Percentiles rank a stretch among this genome's conserved stretches.
These are phyloP conservation scores for Strobilomyces confusus DNA, from an alignment of 768 basidiomycete species.

Conservation along the genomic window DNA sequence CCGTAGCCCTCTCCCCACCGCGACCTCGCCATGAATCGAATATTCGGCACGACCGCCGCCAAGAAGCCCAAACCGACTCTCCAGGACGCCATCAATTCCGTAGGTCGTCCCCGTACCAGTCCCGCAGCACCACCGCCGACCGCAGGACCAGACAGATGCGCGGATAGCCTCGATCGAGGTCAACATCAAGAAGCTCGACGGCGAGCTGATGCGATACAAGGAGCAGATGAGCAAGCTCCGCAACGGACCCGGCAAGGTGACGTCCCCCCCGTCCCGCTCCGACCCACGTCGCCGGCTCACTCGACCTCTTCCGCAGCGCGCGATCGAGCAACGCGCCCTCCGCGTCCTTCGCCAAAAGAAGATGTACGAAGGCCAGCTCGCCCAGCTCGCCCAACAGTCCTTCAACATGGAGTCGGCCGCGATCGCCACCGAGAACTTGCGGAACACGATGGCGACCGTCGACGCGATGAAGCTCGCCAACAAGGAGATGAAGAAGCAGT, in stretches of 20 bases:
- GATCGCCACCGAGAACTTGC: constrained; percentile 94
- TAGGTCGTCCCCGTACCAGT: constrained; percentile 34
- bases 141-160: constrained; percentile 65
- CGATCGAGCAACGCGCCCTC: constrained; percentile 92
- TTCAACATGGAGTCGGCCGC: constrained; percentile 98
- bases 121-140: neutral
- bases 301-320: constrained; percentile 46
- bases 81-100: constrained; percentile 90
- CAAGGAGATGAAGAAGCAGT: constrained; percentile 95
- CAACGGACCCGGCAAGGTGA: constrained; percentile 92
- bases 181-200: constrained; percentile 95
- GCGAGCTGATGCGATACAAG: constrained; percentile 86
- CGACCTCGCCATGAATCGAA: constrained; percentile 63
- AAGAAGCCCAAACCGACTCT: constrained; percentile 85
- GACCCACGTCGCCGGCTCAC: neutral
- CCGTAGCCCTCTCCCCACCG: neutral
- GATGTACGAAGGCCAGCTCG: constrained; percentile 92
- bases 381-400: constrained; percentile 88
- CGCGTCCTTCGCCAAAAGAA: constrained; percentile 91
- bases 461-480: constrained; percentile 96
- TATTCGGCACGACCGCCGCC: constrained; percentile 70
- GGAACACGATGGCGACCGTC: constrained; percentile 98
- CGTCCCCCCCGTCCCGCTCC: neutral
- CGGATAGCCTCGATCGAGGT: constrained; percentile 89
- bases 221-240: constrained; percentile 94